A percentile compares a stretch with the other conserved stretches of the same genome.
phyloP scores from a whole-genome alignment of 768 basidiomycete species.

The Termitomyces titanicus region DNA sequence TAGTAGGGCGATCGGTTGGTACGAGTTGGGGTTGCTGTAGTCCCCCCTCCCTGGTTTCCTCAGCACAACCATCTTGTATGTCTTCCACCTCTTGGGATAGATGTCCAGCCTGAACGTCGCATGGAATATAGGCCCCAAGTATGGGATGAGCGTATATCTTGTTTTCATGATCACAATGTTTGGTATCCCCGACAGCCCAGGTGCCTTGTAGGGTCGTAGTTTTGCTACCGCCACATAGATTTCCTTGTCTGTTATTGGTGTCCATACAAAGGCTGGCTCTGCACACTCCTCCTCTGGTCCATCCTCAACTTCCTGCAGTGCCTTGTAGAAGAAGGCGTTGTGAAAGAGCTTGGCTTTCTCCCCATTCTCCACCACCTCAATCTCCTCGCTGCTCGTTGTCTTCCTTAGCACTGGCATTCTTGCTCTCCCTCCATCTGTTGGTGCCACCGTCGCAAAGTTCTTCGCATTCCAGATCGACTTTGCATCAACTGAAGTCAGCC shows the following conservation, averaged over 20 bases:
- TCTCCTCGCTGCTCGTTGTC: constrained; percentile 17
- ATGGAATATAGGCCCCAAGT: constrained; percentile 23
- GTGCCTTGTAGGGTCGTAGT: constrained; percentile 33
- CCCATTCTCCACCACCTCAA: constrained; percentile 17
- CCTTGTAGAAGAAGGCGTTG: constrained; percentile 26
- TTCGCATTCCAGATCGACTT: constrained; percentile 23
- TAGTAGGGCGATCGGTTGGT: constrained; percentile 29
- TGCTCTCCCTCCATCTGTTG: constrained; percentile 21
- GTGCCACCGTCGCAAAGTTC: constrained; percentile 14
- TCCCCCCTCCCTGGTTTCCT: constrained; percentile 31
- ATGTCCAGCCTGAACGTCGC: constrained; percentile 21
- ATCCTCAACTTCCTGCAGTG: constrained; percentile 5
- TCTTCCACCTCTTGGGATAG: constrained; percentile 24
- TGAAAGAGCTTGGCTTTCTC: constrained; percentile 19
- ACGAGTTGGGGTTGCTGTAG: constrained; percentile 28
- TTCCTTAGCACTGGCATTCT: constrained; percentile 20
- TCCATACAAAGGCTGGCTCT: constrained; percentile 9
- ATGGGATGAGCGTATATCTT: constrained; percentile 18
- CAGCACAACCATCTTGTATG: constrained; percentile 24
- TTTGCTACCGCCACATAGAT: constrained; percentile 20
- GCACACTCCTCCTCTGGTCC: too few species aligned
- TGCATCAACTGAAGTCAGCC: constrained; percentile 17
- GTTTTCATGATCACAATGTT: constrained; percentile 26
- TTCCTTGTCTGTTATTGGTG: constrained; percentile 20
- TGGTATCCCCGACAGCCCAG: constrained; percentile 24